These are phyloP conservation scores for Sisymbrium altissimum DNA, from an alignment of 345 rosid species.

Conservation along the genomic window DNA sequence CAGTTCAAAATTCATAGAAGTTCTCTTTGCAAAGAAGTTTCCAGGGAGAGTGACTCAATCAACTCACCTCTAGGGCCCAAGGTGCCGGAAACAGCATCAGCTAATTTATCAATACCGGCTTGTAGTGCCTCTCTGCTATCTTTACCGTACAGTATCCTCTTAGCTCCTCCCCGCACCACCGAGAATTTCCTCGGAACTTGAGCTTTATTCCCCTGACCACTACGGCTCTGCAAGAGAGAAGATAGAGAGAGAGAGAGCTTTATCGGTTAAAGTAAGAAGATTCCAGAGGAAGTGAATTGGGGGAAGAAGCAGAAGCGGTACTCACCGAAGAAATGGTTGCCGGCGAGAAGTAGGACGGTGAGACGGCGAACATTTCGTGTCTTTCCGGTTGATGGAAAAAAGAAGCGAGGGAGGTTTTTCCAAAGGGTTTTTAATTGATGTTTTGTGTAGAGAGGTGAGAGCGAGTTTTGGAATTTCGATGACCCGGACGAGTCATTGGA, in stretches of 20 bases:
- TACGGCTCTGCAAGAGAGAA: conserved; percentile 36
- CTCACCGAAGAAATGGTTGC: conserved; percentile 13
- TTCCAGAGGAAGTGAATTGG: neutral
- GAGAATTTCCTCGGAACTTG: conserved; percentile 34
- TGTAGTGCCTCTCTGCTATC: conserved; percentile 70
- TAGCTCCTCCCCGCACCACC: conserved; percentile 68
- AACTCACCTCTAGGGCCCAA: conserved; percentile 68
- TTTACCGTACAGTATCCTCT: conserved; percentile 62
- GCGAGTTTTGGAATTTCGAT: conserved; percentile 1
- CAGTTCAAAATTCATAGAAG: neutral
- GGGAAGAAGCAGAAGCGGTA: neutral
- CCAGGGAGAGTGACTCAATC: too few species aligned
- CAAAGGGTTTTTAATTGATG: conserved; percentile 17
- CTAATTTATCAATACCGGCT: conserved; percentile 82
- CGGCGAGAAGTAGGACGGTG: conserved; percentile 33
- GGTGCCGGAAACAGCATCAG: conserved; percentile 87
- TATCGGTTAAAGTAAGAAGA: neutral
- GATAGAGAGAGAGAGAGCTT: neutral
- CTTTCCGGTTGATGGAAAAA: neutral
- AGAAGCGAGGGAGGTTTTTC: conserved; percentile 11
- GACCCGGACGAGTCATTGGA: conserved; percentile 6
- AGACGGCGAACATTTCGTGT: conserved; percentile 31
- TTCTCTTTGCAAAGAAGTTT: neutral
- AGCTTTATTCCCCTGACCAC: conserved; percentile 28
- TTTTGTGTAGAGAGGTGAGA: conserved; percentile 1